Evolutionary conservation across 2,329 filamentous ascomycete species (phyloP).

Genomic region (Fusarium nisikadoi): DNA sequence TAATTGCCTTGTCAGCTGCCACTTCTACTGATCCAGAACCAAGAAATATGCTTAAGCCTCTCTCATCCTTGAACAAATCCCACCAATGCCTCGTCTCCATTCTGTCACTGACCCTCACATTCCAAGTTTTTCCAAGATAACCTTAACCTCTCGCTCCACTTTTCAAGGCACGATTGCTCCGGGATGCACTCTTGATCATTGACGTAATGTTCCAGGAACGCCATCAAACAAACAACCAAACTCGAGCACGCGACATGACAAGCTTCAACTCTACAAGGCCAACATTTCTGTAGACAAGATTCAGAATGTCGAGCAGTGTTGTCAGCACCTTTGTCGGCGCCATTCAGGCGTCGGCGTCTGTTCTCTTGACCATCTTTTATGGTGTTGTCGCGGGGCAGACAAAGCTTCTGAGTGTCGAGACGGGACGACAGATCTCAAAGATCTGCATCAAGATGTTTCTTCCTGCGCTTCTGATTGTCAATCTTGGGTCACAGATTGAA

Average conservation of each 20-base stretch:
- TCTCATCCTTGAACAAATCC: neutral
- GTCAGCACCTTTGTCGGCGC: conserved; percentile 27
- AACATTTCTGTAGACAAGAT: neutral
- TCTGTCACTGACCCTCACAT: conserved; percentile 6
- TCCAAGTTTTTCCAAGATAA: conserved; percentile 7
- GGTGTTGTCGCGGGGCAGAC: conserved; percentile 26
- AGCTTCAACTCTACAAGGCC: neutral
- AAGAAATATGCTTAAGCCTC: neutral
- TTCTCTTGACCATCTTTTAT: conserved; percentile 30
- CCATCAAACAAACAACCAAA: neutral
- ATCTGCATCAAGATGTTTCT: conserved; percentile 36
- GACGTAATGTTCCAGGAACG: conserved; percentile 16
- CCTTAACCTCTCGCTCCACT: conserved; percentile 15
- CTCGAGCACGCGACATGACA: neutral
- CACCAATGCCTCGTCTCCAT: neutral
- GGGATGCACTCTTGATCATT: neutral
- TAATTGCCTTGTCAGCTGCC: neutral
- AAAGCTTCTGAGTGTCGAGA: conserved; percentile 28
- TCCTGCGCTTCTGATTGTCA: conserved; percentile 26
- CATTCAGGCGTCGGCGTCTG: conserved; percentile 35
- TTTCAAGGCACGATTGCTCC: conserved; percentile 26
- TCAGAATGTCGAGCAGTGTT: conserved; percentile 20
- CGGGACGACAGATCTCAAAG: conserved; percentile 27
- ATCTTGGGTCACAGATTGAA: conserved; percentile 25
- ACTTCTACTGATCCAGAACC: neutral